Conservation (phyloP, 1,284 basidiomycete genomes). For the Tylopilus sp. region DNA sequence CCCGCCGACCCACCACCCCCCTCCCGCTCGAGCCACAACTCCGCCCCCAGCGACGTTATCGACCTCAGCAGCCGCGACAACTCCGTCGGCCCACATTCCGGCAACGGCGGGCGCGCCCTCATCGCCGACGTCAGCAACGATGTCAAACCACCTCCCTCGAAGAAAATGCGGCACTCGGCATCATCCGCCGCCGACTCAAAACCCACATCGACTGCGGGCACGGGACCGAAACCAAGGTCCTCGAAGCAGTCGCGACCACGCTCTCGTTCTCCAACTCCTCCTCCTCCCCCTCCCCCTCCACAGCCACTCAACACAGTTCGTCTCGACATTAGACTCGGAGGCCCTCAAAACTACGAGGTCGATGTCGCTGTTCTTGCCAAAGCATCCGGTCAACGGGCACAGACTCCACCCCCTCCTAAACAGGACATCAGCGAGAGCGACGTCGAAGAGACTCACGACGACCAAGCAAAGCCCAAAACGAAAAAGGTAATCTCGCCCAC, state of each 20-base stretch:
- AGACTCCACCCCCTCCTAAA: conserved; percentile 49
- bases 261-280: conserved; percentile 54
- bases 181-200: conserved; percentile 27
- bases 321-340: conserved; percentile 63
- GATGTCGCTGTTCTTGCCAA: conserved; percentile 57
- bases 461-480: conserved; percentile 37
- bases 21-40: conserved; percentile 16
- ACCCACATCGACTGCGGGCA: conserved; percentile 29
- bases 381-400: conserved; percentile 58
- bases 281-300: conserved; percentile 45
- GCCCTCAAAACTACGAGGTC: conserved; percentile 67
- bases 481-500: conserved; percentile 38
- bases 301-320: conserved; percentile 62
- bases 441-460: conserved; percentile 44
- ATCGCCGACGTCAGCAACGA: conserved; percentile 20
- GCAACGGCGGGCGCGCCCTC: conserved; percentile 12
- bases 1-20: conserved; percentile 6
- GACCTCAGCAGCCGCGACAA: conserved; percentile 31
- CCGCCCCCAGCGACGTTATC: conserved; percentile 26
- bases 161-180: conserved; percentile 27
- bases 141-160: conserved; percentile 29
- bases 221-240: conserved; percentile 34
- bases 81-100: conserved; percentile 18
- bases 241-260: conserved; percentile 44
- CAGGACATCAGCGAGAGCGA: conserved; percentile 50